Evolutionary conservation across 768 basidiomycete species (phyloP), one percentile per base, ranked within the genome.

Genomic region (Leccinum ochraceum): DNA sequence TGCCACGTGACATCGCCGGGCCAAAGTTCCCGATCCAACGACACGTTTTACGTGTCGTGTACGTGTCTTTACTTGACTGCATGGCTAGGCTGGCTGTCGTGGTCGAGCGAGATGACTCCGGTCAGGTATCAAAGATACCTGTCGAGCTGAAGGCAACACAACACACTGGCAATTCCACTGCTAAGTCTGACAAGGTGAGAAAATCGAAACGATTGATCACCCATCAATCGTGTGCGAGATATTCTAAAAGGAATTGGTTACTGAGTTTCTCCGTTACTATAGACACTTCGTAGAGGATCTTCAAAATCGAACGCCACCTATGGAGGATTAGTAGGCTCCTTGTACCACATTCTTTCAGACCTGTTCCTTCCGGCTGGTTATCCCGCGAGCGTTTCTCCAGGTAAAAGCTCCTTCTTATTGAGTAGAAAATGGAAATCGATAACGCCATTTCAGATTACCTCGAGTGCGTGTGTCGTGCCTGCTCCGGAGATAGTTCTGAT

Each of bases 321-420:
- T 54, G 30, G 4, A 17, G 28, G 55, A 37, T 42, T 54, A 13
- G 60, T 30, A 30, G 30, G 34, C 1, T 60, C 58, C 4, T 37
- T 71, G 14, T 34, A 56, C 54, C 67, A 69, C 34, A 7, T 67
- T 16, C 59, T 71, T 20, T 67, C 60, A 16, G 69, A 71, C 34
- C 55, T 87, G 30, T 88, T 88, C 62, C 79, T 87, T 24, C 86
- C 86, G 2, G 80, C 83, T 14, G 86, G 86, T 0, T 88, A 86
- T 63, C 87, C 87, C 3, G 68, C 75, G 7, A 86, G 75, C 24
- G 86, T 89, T 26, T 84, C 86, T 55, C 78, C 84, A 69, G 87
- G 86, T 85, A 60, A 37, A 65, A 17, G 13, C 37, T n/a, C 4
- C 17, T 26, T 28, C 6, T 26, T 36, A 24, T 13, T 42, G 24